phyloP scores from a whole-genome alignment of 2,329 filamentous ascomycete species.

The Colletotrichum zoysiae region DNA sequence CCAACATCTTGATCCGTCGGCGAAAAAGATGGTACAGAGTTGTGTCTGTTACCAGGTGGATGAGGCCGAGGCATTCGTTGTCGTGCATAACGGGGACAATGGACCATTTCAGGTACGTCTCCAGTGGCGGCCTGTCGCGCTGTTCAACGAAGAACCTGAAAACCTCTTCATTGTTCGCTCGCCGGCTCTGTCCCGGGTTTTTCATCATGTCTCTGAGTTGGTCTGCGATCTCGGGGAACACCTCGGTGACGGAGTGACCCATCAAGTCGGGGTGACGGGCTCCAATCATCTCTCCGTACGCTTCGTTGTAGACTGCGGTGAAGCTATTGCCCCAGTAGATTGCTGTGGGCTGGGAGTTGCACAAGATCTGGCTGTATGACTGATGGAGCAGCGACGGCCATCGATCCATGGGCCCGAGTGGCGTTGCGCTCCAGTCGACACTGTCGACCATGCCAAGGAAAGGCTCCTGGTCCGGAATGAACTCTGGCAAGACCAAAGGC shows the following conservation, averaged over 20 bases:
- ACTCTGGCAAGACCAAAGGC: conserved; percentile 50
- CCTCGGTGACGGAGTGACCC: conserved; percentile 68
- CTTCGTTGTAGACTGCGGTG: conserved; percentile 76
- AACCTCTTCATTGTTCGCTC: conserved; percentile 56
- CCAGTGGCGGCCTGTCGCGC: conserved; percentile 56
- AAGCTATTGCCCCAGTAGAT: conserved; percentile 75
- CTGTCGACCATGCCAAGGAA: conserved; percentile 56
- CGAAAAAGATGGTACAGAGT: conserved; percentile 63
- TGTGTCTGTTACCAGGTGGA: conserved; percentile 61
- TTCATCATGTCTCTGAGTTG: conserved; percentile 61
- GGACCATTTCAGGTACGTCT: conserved; percentile 63
- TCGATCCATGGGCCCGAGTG: conserved; percentile 59
- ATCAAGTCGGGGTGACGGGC: conserved; percentile 74
- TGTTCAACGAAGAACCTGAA: conserved; percentile 60
- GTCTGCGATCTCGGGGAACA: conserved; percentile 62
- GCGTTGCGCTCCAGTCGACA: conserved; percentile 61
- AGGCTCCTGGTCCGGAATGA: conserved; percentile 53
- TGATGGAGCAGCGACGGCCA: conserved; percentile 64
- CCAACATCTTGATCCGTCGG: conserved; percentile 62
- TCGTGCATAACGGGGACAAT: conserved; percentile 60
- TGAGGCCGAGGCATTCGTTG: conserved; percentile 58
- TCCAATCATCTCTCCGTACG: conserved; percentile 72
- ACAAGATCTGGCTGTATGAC: conserved; percentile 57
- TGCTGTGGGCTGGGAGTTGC: conserved; percentile 63
- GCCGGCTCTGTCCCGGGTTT: conserved; percentile 47